Base-by-base conservation (phyloP, 2,329 filamentous ascomycete genomes). In the Leptographium galeiforme region DNA sequence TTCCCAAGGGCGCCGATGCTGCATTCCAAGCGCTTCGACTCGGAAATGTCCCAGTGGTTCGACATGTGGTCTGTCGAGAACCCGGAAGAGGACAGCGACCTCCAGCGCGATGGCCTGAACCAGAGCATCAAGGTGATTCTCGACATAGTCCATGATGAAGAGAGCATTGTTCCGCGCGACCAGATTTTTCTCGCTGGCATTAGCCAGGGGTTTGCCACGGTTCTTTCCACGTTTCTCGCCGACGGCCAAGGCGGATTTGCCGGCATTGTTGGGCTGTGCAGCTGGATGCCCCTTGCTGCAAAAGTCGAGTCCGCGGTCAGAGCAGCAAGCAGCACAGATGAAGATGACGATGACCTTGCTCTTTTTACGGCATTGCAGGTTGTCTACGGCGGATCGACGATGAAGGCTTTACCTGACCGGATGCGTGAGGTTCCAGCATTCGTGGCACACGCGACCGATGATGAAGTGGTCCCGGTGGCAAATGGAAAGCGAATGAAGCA, bases 241-340 rank as follows among this genome's bases (percentile, higher is more conserved):
- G 30, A 52, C 3, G 55, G 53, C 33, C 30, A 19, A 6, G 55
- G 55, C 30, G 53, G 55, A 2, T 55, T 55, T 52, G 41, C 50
- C 7, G 41, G 50, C n/a, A 4, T 51, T 18, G 38, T 57, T 6
- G 55, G 55, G 2, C 38, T 57, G 44, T 43, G 47, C 16, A 52
- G 56, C 45, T 57, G 41, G 45, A 44, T 57, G 18, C 52, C 53
- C 1, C 54, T 54, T 13, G 34, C 51, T 4, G 18, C 34, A 2
- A 14, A 40, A 14, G 44, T 48, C 25, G 44, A 48, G 41, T n/a
- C n/a, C 16, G 40, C 30, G 19, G 32, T 36, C 25, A 25, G 5
- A 25, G 25, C 25, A 25, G 25, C 25, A 25, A 25, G 25, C 25
- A 25, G 25, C 8, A 16, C 30, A 38, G n/a, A 7, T 11, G 8